Evolutionary conservation across 2,329 filamentous ascomycete genomes (phyloP).

Genomic region (Penicillium sp.): DNA sequence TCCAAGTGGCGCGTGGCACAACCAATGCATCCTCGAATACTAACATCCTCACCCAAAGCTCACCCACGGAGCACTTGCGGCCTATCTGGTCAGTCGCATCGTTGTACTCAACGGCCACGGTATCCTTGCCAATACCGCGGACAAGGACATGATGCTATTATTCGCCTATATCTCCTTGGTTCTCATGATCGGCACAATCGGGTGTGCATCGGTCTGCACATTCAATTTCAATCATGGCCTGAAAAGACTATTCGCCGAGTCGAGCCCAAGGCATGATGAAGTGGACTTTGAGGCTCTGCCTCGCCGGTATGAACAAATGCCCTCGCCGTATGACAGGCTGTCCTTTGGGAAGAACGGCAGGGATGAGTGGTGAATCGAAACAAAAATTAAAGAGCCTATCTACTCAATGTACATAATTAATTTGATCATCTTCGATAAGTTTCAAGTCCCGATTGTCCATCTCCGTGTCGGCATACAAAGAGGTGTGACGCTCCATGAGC

Average conservation of each 20-base stretch:
- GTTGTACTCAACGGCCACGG: constrained; percentile 8
- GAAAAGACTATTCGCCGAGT: constrained; percentile 1
- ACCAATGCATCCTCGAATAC: not conserved
- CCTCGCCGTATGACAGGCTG: not conserved
- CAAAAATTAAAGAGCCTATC: not conserved
- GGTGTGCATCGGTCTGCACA: constrained; percentile 8
- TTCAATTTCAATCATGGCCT: constrained; percentile 13
- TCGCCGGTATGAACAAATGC: not conserved
- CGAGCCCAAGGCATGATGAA: not conserved
- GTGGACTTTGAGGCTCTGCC: not conserved
- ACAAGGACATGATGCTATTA: constrained; percentile 14
- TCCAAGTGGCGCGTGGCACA: too few relatives aligned
- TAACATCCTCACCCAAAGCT: constrained; percentile 1
- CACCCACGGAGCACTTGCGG: constrained; percentile 8
- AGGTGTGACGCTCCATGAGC: too few relatives aligned
- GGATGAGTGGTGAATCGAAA: too few relatives aligned
- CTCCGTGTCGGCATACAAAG: too few relatives aligned
- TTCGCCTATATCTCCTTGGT: constrained; percentile 10
- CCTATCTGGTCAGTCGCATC: constrained; percentile 14
- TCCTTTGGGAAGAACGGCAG: not conserved
- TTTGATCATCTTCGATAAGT: too few relatives aligned
- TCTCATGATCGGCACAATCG: constrained; percentile 4
- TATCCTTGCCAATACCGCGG: constrained; percentile 3
- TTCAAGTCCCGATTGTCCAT: too few relatives aligned
- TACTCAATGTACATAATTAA: too few relatives aligned